A percentile compares a stretch with the other conserved stretches of the same genome.
phyloP scores from a whole-genome alignment of 108 stramenopile genomes.

The Stephanodiscus minutulus region DNA sequence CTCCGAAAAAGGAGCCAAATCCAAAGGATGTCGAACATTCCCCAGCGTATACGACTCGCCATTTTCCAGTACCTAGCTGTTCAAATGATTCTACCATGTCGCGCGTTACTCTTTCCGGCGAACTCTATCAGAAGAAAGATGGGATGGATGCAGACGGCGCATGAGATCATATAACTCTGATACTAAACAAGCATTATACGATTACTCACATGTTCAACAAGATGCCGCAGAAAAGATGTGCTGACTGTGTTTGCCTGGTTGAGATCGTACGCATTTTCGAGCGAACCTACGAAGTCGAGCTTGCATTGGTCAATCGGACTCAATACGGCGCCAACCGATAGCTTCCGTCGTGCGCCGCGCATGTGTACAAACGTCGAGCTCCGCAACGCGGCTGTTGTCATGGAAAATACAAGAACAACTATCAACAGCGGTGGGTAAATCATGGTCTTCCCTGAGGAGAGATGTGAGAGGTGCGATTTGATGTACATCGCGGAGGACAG shows the following conservation, averaged over 20 bases:
- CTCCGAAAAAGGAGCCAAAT: conserved; percentile 22
- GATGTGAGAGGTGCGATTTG: no score
- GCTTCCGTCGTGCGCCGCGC: background rate
- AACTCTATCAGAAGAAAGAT: background rate
- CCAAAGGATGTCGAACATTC: conserved; percentile 26
- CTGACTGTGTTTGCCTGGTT: conserved; percentile 22
- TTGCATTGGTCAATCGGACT: conserved; percentile 17
- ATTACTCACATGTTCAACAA: conserved; percentile 9
- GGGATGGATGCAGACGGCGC: background rate
- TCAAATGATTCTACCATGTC: conserved; percentile 21
- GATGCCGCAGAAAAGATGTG: conserved; percentile 9
- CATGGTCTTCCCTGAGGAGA: no score
- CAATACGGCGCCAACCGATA: background rate
- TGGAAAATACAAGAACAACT: no score
- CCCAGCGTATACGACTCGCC: conserved; percentile 20
- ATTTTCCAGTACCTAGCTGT: conserved; percentile 9
- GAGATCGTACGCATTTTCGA: conserved; percentile 18
- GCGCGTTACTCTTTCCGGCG: conserved; percentile 14
- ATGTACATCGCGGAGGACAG: no score
- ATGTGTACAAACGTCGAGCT: background rate
- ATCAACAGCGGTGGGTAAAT: no score
- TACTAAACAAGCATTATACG: background rate
- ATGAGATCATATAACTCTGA: background rate
- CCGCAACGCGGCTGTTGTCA: background rate
- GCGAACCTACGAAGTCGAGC: conserved; percentile 20